Evolutionary conservation across 2,329 filamentous ascomycete genomes (phyloP), one percentile per base, ranked within the genome.

Genomic region (Alternaria hordeiaustralica): DNA sequence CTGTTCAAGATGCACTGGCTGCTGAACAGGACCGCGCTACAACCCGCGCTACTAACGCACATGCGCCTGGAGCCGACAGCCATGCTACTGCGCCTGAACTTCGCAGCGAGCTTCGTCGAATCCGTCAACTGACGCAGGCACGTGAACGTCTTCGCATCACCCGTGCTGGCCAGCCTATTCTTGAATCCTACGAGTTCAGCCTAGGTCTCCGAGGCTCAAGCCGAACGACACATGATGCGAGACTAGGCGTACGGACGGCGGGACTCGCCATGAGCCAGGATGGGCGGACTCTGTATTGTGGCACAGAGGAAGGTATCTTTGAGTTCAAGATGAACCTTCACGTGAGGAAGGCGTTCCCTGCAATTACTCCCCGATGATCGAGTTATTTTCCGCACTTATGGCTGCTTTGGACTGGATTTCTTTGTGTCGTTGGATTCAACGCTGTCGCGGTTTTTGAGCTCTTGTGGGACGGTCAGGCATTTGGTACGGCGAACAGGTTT

Each of bases 241-340:
- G 73, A 20, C 67, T 79, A 41, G 83, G 82, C 2, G 78, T 83
- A 21, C 71, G 82, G 36, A 85, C 83, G 20, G 83, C 83, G 6
- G 84, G 84, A 6, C 67, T 85, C 57, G 83, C 83, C 6, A 82
- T 85, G 75, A 84, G 82, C 72, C 74, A 79, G 25, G 83, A 85
- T 70, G 83, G 83, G 9, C 71, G 81, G 20, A 83, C 71, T 58
- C 70, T 85, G 36, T 85, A 83, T 72, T 83, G 80, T 36, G 82
- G 82, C 6, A 83, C 81, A 33, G 89, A 92, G 74, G 89, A 92
- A 69, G 92, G 92, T 60, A 90, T 94, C 58, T 92, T 92, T 72
- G 90, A 94, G 79, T 88, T 92, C 71, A 86, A 85, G 33, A 85
- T 94, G 67, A 89, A 93, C 74, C 71, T 89, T 18, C 83, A 87